phyloP scores from a whole-genome alignment of 2,329 filamentous ascomycete genomes.

The Apiospora sp. region DNA sequence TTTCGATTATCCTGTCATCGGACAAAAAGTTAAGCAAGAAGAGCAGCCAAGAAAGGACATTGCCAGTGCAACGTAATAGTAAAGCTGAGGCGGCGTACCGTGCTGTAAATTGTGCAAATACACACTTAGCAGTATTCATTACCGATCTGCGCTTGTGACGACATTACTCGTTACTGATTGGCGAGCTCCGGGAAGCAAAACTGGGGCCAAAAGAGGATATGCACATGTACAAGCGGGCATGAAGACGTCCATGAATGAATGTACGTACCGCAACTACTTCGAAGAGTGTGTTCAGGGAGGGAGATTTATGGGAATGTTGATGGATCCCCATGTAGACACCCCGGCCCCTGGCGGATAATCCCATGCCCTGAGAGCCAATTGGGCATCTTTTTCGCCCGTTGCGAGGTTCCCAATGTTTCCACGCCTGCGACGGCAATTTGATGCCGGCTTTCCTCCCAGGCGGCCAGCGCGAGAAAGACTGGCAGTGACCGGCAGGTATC shows the following conservation, averaged over 20 bases:
- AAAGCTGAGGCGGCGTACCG: not conserved
- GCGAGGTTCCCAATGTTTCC: conserved; percentile 7
- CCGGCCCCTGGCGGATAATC: conserved; percentile 19
- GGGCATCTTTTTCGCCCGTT: conserved; percentile 7
- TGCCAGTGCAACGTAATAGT: not conserved
- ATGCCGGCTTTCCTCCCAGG: conserved; percentile 2
- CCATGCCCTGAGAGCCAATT: conserved; percentile 21
- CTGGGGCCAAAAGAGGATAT: conserved; percentile 1
- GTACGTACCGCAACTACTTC: not conserved
- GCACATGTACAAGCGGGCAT: not conserved
- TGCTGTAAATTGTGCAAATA: not conserved
- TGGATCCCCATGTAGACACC: conserved; percentile 5
- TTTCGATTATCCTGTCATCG: not conserved
- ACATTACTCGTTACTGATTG: conserved; percentile 8
- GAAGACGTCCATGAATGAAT: too few species aligned
- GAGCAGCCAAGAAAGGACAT: not conserved
- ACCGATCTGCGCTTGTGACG: conserved; percentile 18
- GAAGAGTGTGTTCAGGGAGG: not conserved
- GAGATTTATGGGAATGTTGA: conserved; percentile 10
- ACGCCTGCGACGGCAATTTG: conserved; percentile 15
- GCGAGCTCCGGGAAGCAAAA: not conserved
- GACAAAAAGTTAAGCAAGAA: not conserved
- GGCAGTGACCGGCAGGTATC: not conserved
- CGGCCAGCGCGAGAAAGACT: not conserved
- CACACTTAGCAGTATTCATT: not conserved